Conservation (phyloP, 768 basidiomycete genomes). For the Suillus variegatus region DNA sequence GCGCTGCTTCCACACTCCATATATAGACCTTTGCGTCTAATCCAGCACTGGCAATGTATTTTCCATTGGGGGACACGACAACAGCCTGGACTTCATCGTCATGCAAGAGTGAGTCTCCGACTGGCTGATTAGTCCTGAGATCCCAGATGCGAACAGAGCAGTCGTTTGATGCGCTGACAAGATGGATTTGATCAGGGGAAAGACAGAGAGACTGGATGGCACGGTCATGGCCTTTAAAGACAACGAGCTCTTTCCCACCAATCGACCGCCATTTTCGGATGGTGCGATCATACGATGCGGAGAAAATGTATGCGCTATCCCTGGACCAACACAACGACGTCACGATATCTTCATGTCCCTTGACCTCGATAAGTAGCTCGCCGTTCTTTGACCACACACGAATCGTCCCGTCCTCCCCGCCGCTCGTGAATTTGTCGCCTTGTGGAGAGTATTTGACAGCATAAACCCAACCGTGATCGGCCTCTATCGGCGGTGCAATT, state of each 20-base stretch:
- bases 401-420: neutral
- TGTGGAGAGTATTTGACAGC: neutral
- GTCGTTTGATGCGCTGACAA: neutral
- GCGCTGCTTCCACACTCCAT: neutral
- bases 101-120: neutral
- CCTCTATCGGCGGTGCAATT: neutral
- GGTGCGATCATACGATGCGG: neutral
- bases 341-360: accelerated
- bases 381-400: neutral
- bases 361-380: neutral
- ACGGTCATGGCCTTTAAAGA: neutral
- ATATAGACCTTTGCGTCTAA: neutral
- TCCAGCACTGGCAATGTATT: neutral
- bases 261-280: neutral
- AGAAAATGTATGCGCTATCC: neutral
- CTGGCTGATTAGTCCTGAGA: neutral
- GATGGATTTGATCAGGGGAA: neutral
- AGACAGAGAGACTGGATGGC: accelerated
- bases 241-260: neutral
- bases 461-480: neutral
- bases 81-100: neutral
- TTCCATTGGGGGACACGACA: neutral
- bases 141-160: neutral
- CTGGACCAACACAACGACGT: neutral
- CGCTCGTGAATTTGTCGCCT: neutral